Evolutionary conservation across 805 yeast species (phyloP).

Genomic region (Yarrowia divulgata): DNA sequence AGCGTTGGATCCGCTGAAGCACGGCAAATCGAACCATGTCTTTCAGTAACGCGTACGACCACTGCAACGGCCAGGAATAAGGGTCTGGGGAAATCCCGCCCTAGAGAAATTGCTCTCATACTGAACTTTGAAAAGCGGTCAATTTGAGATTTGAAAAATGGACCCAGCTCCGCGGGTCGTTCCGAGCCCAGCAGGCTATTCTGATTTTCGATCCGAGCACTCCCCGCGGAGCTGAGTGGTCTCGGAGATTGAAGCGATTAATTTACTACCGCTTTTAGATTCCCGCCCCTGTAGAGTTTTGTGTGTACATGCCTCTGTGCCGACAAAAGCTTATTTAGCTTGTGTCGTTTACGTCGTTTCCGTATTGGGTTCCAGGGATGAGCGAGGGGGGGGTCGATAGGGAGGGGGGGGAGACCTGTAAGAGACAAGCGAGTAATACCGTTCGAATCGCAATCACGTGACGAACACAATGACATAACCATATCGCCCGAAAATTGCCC

Average conservation of each 20-base stretch:
- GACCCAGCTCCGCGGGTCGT: not conserved
- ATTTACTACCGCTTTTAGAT: conserved; percentile 28
- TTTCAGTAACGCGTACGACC: not conserved
- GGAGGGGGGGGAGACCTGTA: not conserved
- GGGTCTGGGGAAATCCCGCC: not conserved
- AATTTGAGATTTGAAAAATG: not conserved
- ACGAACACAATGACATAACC: not conserved
- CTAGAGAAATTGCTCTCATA: conserved; percentile 21
- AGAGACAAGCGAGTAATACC: not conserved
- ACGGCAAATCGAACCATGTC: not conserved
- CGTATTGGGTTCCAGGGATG: conserved; percentile 9
- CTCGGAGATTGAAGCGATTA: conserved; percentile 21
- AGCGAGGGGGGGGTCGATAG: no score
- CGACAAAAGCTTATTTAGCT: not conserved
- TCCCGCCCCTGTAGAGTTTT: conserved; percentile 31
- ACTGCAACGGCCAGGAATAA: no score
- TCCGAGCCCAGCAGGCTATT: not conserved
- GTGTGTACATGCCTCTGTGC: conserved; percentile 20
- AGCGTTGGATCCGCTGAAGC: not conserved
- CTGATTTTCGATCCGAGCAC: not conserved
- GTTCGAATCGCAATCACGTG: not conserved
- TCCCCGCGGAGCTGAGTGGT: no score
- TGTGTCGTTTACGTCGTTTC: conserved; percentile 29
- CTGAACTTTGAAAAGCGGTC: not conserved
- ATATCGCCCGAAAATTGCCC: not conserved